Evolutionary conservation across 345 rosid species (phyloP).

Genomic region (Citrus cavaleriei): DNA sequence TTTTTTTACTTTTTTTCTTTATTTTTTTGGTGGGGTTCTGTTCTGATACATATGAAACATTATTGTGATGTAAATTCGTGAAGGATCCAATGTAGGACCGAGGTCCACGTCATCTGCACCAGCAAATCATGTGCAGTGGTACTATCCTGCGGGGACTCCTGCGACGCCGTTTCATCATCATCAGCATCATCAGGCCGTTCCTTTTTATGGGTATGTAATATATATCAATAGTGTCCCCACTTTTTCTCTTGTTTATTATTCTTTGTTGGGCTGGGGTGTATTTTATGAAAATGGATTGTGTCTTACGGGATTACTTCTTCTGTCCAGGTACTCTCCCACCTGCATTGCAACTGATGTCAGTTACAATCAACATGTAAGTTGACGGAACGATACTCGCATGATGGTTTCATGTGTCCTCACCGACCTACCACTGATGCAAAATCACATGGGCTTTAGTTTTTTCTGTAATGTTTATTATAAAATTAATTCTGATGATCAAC

Average conservation of each 20-base stretch:
- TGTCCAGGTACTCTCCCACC: conserved; percentile 62
- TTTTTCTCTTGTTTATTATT: not conserved
- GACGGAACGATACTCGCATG: not conserved
- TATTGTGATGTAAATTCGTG: conserved; percentile 6
- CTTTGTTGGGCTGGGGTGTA: not conserved
- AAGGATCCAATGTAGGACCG: conserved; percentile 55
- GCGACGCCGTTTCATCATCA: conserved; percentile 51
- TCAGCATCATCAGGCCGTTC: conserved; percentile 65
- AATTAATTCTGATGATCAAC: not conserved
- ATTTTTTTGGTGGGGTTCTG: not conserved
- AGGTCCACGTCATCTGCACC: conserved; percentile 52
- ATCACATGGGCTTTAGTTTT: not conserved
- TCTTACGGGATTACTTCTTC: not conserved
- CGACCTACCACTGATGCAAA: not conserved
- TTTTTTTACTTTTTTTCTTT: not conserved
- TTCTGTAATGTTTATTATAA: not conserved
- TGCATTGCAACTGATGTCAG: conserved; percentile 58
- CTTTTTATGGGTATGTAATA: conserved; percentile 63
- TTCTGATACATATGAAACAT: not conserved
- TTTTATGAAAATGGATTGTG: not conserved
- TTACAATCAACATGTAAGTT: conserved; percentile 63
- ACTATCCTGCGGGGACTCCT: conserved; percentile 57
- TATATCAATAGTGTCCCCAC: no score
- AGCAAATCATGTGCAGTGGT: conserved; percentile 76
- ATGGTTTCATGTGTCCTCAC: not conserved